Percentiles rank a stretch among this genome's conserved stretches.
phyloP scores from a whole-genome alignment of 1,284 basidiomycete genomes.

The Stygiomarasmius scandens region DNA sequence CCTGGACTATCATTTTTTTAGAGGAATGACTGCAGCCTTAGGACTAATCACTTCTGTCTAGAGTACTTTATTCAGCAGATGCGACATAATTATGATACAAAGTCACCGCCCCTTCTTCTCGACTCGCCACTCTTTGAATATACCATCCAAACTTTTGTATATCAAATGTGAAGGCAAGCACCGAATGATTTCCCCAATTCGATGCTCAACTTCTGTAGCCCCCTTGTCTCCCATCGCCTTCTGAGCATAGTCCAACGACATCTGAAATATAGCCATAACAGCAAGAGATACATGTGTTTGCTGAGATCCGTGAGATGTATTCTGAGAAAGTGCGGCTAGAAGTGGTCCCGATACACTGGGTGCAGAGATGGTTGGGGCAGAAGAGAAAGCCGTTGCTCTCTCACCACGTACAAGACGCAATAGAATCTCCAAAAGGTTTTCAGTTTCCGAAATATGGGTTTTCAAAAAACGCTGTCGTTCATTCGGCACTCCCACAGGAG shows the following conservation, averaged over 20 bases:
- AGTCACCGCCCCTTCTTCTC: slow-evolving; percentile 65
- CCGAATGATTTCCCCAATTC: slow-evolving; percentile 86
- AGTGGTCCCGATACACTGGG: slow-evolving; percentile 65
- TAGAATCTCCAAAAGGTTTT: slow-evolving; percentile 89
- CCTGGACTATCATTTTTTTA: too few species aligned
- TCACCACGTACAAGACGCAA: slow-evolving; percentile 88
- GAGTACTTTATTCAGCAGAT: too few species aligned
- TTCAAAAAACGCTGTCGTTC: slow-evolving; percentile 88
- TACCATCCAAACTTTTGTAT: slow-evolving; percentile 87
- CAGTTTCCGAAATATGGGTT: slow-evolving; percentile 81
- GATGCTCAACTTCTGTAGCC: slow-evolving; percentile 72
- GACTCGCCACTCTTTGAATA: slow-evolving; percentile 89
- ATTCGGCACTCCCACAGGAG: slow-evolving; percentile 69
- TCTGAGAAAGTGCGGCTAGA: slow-evolving; percentile 68
- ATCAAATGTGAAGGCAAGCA: slow-evolving; percentile 83
- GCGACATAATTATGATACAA: too few species aligned
- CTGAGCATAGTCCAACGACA: slow-evolving; percentile 80
- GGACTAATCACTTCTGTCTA: too few species aligned
- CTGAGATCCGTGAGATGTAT: slow-evolving; percentile 80
- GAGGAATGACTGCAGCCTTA: too few species aligned
- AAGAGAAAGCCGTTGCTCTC: slow-evolving; percentile 71
- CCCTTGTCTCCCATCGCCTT: slow-evolving; percentile 70
- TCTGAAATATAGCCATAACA: slow-evolving; percentile 86
- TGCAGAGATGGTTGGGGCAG: slow-evolving; percentile 55
- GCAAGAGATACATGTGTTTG: slow-evolving; percentile 94